Evolutionary conservation across 1,139 yeast species (phyloP).

Genomic region (Saccharomyces hybrid): DNA sequence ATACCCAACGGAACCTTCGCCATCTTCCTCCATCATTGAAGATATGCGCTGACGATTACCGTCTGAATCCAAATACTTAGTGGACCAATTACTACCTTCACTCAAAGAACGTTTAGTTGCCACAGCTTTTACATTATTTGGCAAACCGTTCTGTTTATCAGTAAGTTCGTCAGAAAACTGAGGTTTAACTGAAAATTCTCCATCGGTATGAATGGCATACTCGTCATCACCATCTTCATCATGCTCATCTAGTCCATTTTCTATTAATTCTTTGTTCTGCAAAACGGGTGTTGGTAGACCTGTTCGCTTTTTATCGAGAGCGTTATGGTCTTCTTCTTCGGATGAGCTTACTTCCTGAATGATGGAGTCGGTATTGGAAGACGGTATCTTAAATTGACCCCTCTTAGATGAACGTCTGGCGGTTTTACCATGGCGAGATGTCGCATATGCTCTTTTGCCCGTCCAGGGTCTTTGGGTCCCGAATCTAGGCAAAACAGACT

Average conservation of each 20-base stretch:
- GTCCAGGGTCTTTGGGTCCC: slow-evolving; percentile 23
- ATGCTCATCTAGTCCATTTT: not conserved
- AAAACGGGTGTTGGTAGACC: not conserved
- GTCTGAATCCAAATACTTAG: slow-evolving; percentile 10
- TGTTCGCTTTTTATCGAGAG: slow-evolving; percentile 5
- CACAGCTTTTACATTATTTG: slow-evolving; percentile 2
- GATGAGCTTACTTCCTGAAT: slow-evolving; percentile 30
- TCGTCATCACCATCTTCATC: slow-evolving; percentile 11
- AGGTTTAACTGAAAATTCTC: slow-evolving; percentile 10
- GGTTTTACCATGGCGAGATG: slow-evolving; percentile 25
- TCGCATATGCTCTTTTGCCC: slow-evolving; percentile 40
- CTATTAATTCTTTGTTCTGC: not conserved
- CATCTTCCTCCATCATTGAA: not conserved
- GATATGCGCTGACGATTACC: not conserved
- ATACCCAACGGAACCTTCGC: not conserved
- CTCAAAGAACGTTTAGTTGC: slow-evolving; percentile 13
- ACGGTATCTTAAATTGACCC: slow-evolving; percentile 13
- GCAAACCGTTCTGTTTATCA: slow-evolving; percentile 5
- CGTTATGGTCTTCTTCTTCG: slow-evolving; percentile 19
- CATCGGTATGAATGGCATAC: slow-evolving; percentile 11
- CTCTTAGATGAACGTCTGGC: slow-evolving; percentile 24
- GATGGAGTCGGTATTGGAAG: slow-evolving; percentile 22
- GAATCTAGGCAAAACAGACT: slow-evolving; percentile 25
- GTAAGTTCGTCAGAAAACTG: slow-evolving; percentile 2
- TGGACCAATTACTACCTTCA: slow-evolving; percentile 24